Base-by-base conservation (phyloP, 2,329 filamentous ascomycete species). In the Xylariaceae sp. region DNA sequence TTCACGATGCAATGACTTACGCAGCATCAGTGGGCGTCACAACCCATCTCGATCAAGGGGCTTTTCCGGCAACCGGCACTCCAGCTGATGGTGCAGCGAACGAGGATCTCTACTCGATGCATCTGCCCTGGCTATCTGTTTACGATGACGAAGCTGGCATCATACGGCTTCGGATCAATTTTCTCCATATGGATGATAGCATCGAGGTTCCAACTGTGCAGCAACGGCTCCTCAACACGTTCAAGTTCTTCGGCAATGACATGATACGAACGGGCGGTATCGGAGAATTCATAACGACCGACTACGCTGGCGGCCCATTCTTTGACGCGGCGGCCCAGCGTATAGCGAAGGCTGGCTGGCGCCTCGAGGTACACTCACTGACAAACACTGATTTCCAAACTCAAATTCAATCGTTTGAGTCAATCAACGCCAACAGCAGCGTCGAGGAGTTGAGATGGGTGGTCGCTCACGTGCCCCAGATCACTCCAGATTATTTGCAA, bases 1-100 rank as follows among this genome's bases (percentile, higher is more conserved):
- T 65, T 1, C 57, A 33, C 17, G 65, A 66, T 37, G 67, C 68
- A 14, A 71, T 71, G 68, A 54, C 54, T 2, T 70, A 71, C 46
- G 67, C 68, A 2, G 64, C 55, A 3, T 60, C 63, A 1, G 12
- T 71, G n/a, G 68, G 68, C 11, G 61, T 69, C 8, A 71, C 68
- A 0, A 70, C 68, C 3, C 67, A 69, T 55, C 58, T 71, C 2
- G 68, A 71, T 46, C 68, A 71, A 41, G 68, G 68, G 9, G 68
- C 60, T 2, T 70, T 71, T 36, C 56, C 59, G 1, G 65, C 66
- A 3, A 63, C 67, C 4, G 62, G 61, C 14, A 70, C 65, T 2
- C 58, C 68, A 0, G 17, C 53, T 5, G 68, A 71, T 47, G 65
- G 67, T 6, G 65, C 67, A 4, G 68, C 60, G 12, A 52, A 60